Conservation (phyloP, 176 grass and related monocot genomes). For the Juncus inflexus region DNA sequence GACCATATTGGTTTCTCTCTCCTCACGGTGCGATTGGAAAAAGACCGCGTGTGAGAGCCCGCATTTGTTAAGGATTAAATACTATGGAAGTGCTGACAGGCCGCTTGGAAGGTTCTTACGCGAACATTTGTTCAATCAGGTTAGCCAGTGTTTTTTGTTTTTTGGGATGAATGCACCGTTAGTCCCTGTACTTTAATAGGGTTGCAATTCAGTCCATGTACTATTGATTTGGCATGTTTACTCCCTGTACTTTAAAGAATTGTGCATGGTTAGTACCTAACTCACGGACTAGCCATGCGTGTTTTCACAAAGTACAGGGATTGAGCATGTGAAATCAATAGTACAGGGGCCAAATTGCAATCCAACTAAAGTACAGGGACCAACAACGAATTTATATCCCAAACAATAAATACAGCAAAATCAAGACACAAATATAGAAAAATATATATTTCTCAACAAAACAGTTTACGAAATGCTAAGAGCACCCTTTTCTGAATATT, state of each 20-base stretch:
- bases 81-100: constrained; percentile 88
- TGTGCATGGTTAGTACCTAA: no score
- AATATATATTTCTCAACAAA: constrained; percentile 1
- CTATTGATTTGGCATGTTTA: no score
- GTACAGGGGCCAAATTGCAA: no score
- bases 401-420: no score
- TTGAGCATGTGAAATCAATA: no score
- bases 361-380: no score
- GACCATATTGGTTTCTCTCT: constrained; percentile 98
- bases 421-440: not conserved
- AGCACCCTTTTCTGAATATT: not conserved
- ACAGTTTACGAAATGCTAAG: constrained; percentile 22
- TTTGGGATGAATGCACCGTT: not conserved
- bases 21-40: constrained; percentile 81
- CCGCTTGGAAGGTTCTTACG: constrained; percentile 87
- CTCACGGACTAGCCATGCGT: no score
- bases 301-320: no score
- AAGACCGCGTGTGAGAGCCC: constrained; percentile 72
- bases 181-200: no score
- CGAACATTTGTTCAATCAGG: constrained; percentile 95
- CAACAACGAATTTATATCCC: no score
- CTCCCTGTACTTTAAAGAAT: no score
- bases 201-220: no score
- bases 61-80: constrained; percentile 92
- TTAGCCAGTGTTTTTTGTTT: constrained; percentile 20